These are phyloP conservation scores for Colletotrichum sp. DNA, from an alignment of 2,329 filamentous ascomycete species.

Conservation along the genomic window DNA sequence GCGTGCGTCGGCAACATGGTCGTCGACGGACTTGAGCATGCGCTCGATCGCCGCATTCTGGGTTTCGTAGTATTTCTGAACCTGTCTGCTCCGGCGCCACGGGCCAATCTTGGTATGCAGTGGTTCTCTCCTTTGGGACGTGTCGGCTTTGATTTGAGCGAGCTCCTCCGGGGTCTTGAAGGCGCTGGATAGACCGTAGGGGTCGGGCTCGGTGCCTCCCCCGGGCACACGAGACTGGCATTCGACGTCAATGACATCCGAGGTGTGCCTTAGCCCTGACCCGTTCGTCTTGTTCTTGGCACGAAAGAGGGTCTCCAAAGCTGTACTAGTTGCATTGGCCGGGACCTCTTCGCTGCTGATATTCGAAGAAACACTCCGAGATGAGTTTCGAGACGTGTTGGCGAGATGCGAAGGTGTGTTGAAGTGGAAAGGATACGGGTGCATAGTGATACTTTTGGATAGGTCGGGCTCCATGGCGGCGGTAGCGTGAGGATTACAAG, in stretches of 20 bases:
- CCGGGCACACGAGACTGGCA: conserved; percentile 57
- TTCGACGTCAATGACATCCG: conserved; percentile 51
- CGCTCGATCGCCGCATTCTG: conserved; percentile 95
- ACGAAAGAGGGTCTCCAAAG: conserved; percentile 40
- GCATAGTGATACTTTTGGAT: conserved; percentile 41
- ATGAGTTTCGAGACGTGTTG: conserved; percentile 21
- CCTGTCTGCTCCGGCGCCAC: conserved; percentile 51
- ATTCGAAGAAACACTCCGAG: background rate
- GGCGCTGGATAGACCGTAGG: conserved; percentile 77
- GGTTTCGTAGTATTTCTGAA: conserved; percentile 85
- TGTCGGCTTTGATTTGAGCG: conserved; percentile 79
- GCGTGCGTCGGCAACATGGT: conserved; percentile 82
- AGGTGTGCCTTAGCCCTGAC: conserved; percentile 47
- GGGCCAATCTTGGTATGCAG: conserved; percentile 21
- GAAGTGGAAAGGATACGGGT: conserved; percentile 49
- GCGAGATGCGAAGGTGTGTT: conserved; percentile 32
- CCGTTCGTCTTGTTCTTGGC: conserved; percentile 38
- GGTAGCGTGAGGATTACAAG: background rate
- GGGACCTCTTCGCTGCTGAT: conserved; percentile 24
- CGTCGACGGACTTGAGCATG: conserved; percentile 89
- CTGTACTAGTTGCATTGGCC: conserved; percentile 46
- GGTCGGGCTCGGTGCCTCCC: conserved; percentile 69
- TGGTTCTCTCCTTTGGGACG: conserved; percentile 71
- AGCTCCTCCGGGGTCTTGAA: conserved; percentile 83
- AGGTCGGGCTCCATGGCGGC: background rate